These are phyloP conservation scores for Yamagishiella unicocca DNA, from an alignment of 139 green algal species.

Conservation along the genomic window DNA sequence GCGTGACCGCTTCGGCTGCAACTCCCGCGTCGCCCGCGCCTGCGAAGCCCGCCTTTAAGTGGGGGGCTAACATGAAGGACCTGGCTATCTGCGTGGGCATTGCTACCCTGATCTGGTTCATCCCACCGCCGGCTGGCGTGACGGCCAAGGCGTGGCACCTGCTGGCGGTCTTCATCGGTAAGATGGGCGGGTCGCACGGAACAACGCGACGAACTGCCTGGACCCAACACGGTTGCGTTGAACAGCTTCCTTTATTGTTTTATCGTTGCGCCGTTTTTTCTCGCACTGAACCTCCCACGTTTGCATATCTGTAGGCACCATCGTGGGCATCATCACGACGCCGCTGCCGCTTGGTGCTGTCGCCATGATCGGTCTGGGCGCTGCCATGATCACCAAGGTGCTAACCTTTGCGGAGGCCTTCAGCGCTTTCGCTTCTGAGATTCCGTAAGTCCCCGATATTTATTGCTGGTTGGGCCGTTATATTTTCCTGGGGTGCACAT, in stretches of 20 bases:
- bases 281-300: no score
- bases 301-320: conserved; percentile 76
- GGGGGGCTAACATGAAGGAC: conserved; percentile 91
- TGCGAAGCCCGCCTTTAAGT: conserved; percentile 72
- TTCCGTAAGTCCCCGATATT: conserved; percentile 80
- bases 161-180: conserved; percentile 92
- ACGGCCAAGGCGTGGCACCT: conserved; percentile 87
- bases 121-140: conserved; percentile 87
- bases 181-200: no score
- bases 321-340: conserved; percentile 96
- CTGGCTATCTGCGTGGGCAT: conserved; percentile 89
- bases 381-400: conserved; percentile 93
- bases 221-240: no score
- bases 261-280: no score
- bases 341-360: conserved; percentile 97
- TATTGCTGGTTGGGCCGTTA: not conserved
- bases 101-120: conserved; percentile 83
- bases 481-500: no score
- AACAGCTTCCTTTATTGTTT: no score
- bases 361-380: conserved; percentile 96
- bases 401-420: conserved; percentile 98
- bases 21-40: conserved; percentile 39
- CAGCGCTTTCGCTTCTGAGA: conserved; percentile 95
- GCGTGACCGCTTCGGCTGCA: conserved; percentile 10
- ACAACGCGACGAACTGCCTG: no score